Percentiles rank a stretch among this genome's conserved stretches.
Conservation (phyloP, 371 early-diverging fungal species). For the Saksenaea oblongispora region DNA sequence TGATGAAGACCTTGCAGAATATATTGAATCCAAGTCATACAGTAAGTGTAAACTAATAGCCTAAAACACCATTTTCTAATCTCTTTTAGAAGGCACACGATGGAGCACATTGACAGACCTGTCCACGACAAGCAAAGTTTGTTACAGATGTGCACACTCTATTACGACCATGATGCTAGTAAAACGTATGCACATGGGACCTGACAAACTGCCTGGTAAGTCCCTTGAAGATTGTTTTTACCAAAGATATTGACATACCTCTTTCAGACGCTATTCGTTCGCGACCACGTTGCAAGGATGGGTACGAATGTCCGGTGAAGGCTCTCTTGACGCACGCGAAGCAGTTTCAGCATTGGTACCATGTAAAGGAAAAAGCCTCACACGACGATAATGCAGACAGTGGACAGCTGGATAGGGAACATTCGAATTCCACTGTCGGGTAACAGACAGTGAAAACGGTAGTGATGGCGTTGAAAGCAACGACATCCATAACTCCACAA, state of each 20-base stretch:
- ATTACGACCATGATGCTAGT: conserved; percentile 33
- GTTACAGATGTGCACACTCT: conserved; percentile 32
- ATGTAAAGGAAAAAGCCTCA: too few relatives aligned
- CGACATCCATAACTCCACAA: too few relatives aligned
- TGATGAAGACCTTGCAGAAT: conserved; percentile 22
- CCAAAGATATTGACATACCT: too few relatives aligned
- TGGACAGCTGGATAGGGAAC: too few relatives aligned
- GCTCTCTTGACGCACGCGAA: conserved; percentile 31
- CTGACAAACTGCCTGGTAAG: conserved; percentile 19
- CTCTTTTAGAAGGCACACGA: neutral
- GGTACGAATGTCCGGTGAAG: conserved; percentile 47
- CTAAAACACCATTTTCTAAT: too few relatives aligned
- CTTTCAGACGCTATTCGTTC: conserved; percentile 6
- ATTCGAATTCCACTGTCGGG: too few relatives aligned
- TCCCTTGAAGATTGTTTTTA: too few relatives aligned
- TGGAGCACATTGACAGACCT: neutral
- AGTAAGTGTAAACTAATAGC: too few relatives aligned
- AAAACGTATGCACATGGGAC: conserved; percentile 9
- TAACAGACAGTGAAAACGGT: too few relatives aligned
- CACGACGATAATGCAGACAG: too few relatives aligned
- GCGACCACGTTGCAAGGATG: too few relatives aligned
- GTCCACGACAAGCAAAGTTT: conserved; percentile 27
- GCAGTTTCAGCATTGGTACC: conserved; percentile 50
- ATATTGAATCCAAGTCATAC: conserved; percentile 16
- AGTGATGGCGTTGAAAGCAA: too few relatives aligned